Percentiles rank a stretch among this genome's conserved stretches.
Conservation (phyloP, 2,329 filamentous ascomycete species). For the Ascochyta koolunga region DNA sequence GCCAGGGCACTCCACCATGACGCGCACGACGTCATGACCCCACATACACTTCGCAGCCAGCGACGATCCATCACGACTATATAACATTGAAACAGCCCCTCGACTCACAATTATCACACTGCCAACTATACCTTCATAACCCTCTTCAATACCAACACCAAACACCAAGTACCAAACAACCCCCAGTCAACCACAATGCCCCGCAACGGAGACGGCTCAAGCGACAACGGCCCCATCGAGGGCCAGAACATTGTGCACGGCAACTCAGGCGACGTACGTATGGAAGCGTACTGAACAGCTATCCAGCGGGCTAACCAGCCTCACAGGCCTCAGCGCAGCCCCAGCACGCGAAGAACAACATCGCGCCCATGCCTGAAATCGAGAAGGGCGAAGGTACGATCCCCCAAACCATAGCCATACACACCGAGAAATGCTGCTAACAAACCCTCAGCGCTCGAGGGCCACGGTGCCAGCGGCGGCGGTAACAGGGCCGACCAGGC, state of each 20-base stretch:
- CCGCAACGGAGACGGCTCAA: slow-evolving; percentile 49
- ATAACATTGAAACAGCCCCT: neutral
- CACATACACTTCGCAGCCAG: slow-evolving; percentile 16
- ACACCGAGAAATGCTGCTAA: slow-evolving; percentile 1
- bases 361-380: slow-evolving; percentile 45
- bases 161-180: neutral
- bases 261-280: slow-evolving; percentile 42
- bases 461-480: slow-evolving; percentile 13
- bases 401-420: neutral
- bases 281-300: neutral
- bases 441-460: slow-evolving; percentile 8
- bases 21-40: slow-evolving; percentile 14
- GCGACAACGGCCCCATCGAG: slow-evolving; percentile 50
- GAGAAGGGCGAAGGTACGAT: slow-evolving; percentile 48
- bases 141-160: too few species aligned
- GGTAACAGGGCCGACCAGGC: slow-evolving; percentile 18
- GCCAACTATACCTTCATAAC: neutral
- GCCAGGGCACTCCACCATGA: slow-evolving; percentile 15
- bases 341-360: slow-evolving; percentile 48
- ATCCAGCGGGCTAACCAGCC: slow-evolving; percentile 21
- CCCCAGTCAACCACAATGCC: slow-evolving; percentile 39
- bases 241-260: slow-evolving; percentile 49
- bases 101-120: neutral
- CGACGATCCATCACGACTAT: slow-evolving; percentile 1
- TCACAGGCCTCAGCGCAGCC: slow-evolving; percentile 20